Evolutionary conservation across 2,329 filamentous ascomycete species (phyloP).

Genomic region (Knufia fluminis): DNA sequence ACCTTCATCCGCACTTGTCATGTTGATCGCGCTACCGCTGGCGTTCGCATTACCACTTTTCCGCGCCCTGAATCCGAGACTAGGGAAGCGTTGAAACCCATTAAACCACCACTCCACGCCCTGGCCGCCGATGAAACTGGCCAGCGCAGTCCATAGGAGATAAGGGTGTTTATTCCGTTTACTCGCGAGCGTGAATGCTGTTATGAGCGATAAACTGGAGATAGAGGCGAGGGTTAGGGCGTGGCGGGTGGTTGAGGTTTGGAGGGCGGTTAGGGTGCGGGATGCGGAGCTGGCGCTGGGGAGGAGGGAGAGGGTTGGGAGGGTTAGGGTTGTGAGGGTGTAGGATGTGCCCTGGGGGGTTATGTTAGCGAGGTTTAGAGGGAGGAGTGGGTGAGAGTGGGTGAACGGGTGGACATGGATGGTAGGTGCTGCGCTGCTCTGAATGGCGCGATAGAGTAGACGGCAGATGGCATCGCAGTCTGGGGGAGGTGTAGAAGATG

Average conservation of each 20-base stretch:
- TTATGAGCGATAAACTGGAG: slow-evolving; percentile 61
- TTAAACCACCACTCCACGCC: slow-evolving; percentile 65
- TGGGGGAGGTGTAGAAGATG: neutral
- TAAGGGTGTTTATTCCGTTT: slow-evolving; percentile 73
- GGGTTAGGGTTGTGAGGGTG: slow-evolving; percentile 65
- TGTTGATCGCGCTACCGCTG: too few species aligned
- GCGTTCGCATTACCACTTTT: slow-evolving; percentile 10
- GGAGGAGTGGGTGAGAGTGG: neutral
- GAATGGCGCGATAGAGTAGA: too few species aligned
- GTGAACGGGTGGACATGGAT: too few species aligned
- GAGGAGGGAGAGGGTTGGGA: slow-evolving; percentile 72
- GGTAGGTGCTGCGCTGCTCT: too few species aligned
- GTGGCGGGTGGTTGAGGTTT: slow-evolving; percentile 54
- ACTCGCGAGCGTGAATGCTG: slow-evolving; percentile 71
- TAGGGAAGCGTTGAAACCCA: slow-evolving; percentile 49
- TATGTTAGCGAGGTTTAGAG: neutral
- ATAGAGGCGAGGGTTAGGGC: slow-evolving; percentile 59
- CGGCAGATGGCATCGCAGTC: too few species aligned
- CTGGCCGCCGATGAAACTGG: slow-evolving; percentile 39
- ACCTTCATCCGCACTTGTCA: too few species aligned
- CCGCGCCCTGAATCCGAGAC: slow-evolving; percentile 32
- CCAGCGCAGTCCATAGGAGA: slow-evolving; percentile 71
- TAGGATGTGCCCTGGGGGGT: slow-evolving; percentile 70
- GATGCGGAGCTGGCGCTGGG: slow-evolving; percentile 64
- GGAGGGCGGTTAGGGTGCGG: slow-evolving; percentile 61